Evolutionary conservation across 2,329 filamentous ascomycete genomes (phyloP).

Genomic region (Biscogniauxia marginata): DNA sequence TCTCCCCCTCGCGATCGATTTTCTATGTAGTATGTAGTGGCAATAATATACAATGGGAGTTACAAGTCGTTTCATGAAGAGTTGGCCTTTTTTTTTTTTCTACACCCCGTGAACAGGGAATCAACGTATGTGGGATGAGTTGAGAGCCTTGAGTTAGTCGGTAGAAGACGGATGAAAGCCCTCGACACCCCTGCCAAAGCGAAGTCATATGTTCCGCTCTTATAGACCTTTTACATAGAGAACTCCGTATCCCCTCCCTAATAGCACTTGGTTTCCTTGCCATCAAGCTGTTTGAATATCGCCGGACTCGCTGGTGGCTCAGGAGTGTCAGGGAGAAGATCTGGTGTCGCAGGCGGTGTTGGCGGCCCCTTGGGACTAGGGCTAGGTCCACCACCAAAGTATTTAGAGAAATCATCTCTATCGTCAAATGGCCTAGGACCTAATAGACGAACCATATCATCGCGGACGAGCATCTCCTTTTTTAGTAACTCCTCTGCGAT

Average conservation of each 20-base stretch:
- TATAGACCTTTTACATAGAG: conserved; percentile 11
- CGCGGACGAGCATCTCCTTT: conserved; percentile 88
- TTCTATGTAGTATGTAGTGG: not conserved
- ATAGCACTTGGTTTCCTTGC: conserved; percentile 24
- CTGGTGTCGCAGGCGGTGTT: conserved; percentile 47
- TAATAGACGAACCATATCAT: conserved; percentile 87
- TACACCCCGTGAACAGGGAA: not conserved
- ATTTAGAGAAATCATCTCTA: conserved; percentile 87
- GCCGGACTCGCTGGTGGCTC: conserved; percentile 28
- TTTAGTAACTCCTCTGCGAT: conserved; percentile 88
- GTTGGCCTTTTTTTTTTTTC: not conserved
- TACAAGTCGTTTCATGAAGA: not conserved
- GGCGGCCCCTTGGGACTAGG: conserved; percentile 55
- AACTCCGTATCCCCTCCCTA: not conserved
- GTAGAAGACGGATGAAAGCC: not conserved
- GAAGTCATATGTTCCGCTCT: not conserved
- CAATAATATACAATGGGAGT: too few relatives aligned
- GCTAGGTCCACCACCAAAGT: conserved; percentile 65
- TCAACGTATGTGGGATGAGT: not conserved
- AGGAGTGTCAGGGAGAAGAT: conserved; percentile 39
- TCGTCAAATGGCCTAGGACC: conserved; percentile 84
- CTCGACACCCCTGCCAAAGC: not conserved
- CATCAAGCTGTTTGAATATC: conserved; percentile 25
- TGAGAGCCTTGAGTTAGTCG: not conserved
- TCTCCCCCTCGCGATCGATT: not conserved